These are phyloP conservation scores for Thraustotheca clavata DNA, from an alignment of 352 stramenopile genomes.

Conservation along the genomic window DNA sequence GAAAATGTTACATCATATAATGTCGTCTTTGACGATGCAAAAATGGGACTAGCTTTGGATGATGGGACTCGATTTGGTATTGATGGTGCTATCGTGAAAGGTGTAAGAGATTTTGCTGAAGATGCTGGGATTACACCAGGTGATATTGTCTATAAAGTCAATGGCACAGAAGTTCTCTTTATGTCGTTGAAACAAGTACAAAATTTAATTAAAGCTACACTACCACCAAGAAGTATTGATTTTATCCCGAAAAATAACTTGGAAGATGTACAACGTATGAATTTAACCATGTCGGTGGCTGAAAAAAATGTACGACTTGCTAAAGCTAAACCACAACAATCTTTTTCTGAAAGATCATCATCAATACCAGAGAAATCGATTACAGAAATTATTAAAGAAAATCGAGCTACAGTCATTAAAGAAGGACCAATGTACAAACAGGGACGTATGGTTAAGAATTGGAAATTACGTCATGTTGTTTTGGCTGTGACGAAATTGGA, in stretches of 20 bases:
- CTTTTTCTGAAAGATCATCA: background rate
- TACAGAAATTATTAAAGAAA: conserved; percentile 13
- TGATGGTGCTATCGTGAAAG: conserved; percentile 25
- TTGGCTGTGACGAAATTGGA: conserved; percentile 12
- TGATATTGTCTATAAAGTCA: conserved; percentile 18
- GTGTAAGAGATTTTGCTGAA: conserved; percentile 5
- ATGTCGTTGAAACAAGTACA: conserved; percentile 18
- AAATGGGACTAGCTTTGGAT: conserved; percentile 80
- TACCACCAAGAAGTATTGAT: background rate
- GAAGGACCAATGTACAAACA: conserved; percentile 20
- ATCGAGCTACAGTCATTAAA: conserved; percentile 6
- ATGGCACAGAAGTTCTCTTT: conserved; percentile 18
- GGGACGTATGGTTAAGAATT: conserved; percentile 17
- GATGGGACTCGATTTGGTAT: conserved; percentile 77
- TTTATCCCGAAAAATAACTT: conserved; percentile 12
- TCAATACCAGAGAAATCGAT: background rate
- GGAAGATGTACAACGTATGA: conserved; percentile 18
- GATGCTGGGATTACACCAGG: background rate
- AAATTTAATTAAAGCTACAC: conserved; percentile 13
- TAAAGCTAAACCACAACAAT: background rate
- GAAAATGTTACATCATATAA: conserved; percentile 12
- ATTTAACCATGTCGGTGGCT: background rate
- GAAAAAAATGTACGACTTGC: conserved; percentile 5
- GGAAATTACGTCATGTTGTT: conserved; percentile 13
- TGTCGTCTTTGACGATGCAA: conserved; percentile 37